Evolutionary conservation across 306 rosid genomes (phyloP), one percentile per base, ranked within the genome.

Genomic region (Gastrolobium bilobum): DNA sequence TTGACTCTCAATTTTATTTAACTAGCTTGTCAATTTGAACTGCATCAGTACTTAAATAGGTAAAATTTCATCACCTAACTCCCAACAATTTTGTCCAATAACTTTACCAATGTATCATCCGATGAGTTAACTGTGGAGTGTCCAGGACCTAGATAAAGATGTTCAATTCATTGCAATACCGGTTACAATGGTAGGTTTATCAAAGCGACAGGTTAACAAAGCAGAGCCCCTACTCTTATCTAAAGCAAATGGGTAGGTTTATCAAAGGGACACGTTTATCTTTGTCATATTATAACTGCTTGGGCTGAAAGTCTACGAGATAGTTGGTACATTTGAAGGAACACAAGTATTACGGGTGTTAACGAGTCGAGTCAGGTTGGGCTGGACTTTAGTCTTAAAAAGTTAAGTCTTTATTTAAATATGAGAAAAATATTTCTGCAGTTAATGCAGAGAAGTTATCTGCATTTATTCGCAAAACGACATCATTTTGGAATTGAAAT

Each of bases 151-250:
- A 2, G 40, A 26, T 9, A 30, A 29, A 30, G 31, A 68, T 47
- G 13, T 68, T 47, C 29, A 5, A 46, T 46, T 13, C 26, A 8
- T 42, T 44, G 30, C 44, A 2, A 3, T 2, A n/a, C 3, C 3
- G 9, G 43, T 38, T 37, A 52, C 5, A 35, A 10, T 38, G 77
- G 65, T 71, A 53, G 77, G 64, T 71, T 71, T 37, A 53, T 40
- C 65, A 38, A 53, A 20, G 29, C 39, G 77, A 71, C 77, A 71
- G 20, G 29, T 26, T 15, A 52, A 34, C 47, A 10, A 34, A 34
- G 43, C 20, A 51, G 2, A 70, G 43, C 44, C 74, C 59, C 44
- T 31, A 13, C 34, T 52, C 37, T 38, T 39, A 54, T 38, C 65
- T 4, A 53, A 37, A 26, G 1, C 10, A 30, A 11, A 53, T 53